These are phyloP conservation scores for Metschnikowia orientalis DNA, from an alignment of 805 yeast species.

Conservation along the genomic window DNA sequence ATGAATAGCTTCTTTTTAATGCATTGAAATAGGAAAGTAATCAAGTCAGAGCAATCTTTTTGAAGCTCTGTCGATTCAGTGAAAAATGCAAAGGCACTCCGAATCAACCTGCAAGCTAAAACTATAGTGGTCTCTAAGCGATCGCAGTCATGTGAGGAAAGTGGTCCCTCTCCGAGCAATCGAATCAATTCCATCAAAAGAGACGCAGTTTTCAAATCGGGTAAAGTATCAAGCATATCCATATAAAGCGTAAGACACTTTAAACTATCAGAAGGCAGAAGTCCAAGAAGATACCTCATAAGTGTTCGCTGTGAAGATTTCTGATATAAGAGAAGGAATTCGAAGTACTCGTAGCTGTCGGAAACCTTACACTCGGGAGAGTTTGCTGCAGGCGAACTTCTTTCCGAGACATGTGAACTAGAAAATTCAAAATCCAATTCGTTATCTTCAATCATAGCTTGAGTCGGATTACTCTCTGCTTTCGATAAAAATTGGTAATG, in stretches of 20 bases:
- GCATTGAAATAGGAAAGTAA: constrained; percentile 41
- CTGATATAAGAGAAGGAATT: constrained; percentile 10
- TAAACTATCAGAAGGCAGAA: not conserved
- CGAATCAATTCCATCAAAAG: too few relatives aligned
- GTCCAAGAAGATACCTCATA: constrained; percentile 2
- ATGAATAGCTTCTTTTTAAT: constrained; percentile 37
- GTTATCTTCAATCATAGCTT: too few relatives aligned
- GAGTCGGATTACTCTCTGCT: too few relatives aligned
- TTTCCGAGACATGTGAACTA: not conserved
- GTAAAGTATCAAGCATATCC: not conserved
- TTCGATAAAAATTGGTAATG: constrained; percentile 6
- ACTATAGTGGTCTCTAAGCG: constrained; percentile 37
- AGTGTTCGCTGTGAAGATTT: constrained; percentile 1
- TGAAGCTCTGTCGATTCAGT: constrained; percentile 6
- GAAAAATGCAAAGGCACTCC: constrained; percentile 2
- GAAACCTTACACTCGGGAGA: not conserved
- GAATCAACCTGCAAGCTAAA: constrained; percentile 23
- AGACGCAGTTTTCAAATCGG: too few relatives aligned
- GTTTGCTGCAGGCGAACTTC: not conserved
- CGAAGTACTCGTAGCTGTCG: constrained; percentile 6
- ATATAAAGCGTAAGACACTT: constrained; percentile 4
- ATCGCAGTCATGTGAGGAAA: constrained; percentile 29
- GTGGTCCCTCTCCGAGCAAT: constrained; percentile 29
- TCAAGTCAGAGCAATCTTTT: constrained; percentile 46
- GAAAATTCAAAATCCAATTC: too few relatives aligned